phyloP scores from a whole-genome alignment of 164 flowering plant species.

The Houttuynia cordata region DNA sequence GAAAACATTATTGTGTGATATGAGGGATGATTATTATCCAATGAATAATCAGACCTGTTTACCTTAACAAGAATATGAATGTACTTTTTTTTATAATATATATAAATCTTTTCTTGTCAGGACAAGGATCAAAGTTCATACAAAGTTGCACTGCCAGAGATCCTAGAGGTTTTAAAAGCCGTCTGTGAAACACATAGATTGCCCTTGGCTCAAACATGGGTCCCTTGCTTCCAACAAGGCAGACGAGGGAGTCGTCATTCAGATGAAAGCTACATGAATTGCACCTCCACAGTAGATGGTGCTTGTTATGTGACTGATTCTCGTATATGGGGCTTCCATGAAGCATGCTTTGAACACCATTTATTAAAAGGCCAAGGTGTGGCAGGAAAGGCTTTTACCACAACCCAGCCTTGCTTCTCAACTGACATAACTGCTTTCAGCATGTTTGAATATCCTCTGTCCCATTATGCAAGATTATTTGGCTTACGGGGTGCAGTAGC shows the following conservation, averaged over 20 bases:
- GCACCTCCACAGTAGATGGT: constrained; percentile 62
- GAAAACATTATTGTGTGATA: neutral
- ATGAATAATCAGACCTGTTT: neutral
- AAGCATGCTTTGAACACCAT: constrained; percentile 89
- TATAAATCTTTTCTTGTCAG: constrained; percentile 22
- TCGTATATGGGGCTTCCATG: constrained; percentile 44
- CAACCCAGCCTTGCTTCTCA: constrained; percentile 72
- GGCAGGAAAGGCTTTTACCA: constrained; percentile 60
- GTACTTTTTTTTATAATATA: no score
- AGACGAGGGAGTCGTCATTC: constrained; percentile 65
- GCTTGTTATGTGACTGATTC: constrained; percentile 59
- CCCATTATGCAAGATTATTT: constrained; percentile 76
- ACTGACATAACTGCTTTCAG: constrained; percentile 39
- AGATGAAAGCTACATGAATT: constrained; percentile 40
- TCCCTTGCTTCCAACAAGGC: constrained; percentile 54
- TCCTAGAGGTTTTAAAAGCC: constrained; percentile 42
- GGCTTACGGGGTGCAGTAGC: constrained; percentile 54
- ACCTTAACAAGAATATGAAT: neutral
- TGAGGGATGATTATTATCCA: no score
- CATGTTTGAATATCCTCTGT: constrained; percentile 69
- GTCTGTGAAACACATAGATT: constrained; percentile 60
- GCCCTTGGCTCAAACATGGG: constrained; percentile 93
- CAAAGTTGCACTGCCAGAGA: constrained; percentile 49
- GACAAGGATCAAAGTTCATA: constrained; percentile 17
- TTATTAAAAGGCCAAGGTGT: constrained; percentile 72